Conservation (phyloP, 2,329 filamentous ascomycete species). For the Epichloe sp. region DNA sequence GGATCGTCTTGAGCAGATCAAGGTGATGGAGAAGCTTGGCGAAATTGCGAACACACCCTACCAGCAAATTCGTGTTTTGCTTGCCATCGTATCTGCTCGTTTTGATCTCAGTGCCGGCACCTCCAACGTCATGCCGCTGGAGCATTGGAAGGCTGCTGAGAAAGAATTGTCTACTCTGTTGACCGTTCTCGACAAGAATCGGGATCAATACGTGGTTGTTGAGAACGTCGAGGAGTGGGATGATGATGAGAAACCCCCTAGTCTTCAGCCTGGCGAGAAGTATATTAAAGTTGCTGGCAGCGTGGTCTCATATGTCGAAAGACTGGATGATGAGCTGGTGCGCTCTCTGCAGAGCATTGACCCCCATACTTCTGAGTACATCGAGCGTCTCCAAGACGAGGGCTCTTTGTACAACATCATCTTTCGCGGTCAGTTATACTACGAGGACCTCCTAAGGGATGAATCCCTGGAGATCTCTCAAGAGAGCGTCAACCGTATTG, state of each 20-base stretch:
- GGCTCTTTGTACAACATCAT: slow-evolving; percentile 83
- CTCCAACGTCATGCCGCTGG: slow-evolving; percentile 73
- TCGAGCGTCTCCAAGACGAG: slow-evolving; percentile 88
- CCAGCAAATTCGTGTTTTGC: slow-evolving; percentile 82
- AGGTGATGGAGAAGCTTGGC: slow-evolving; percentile 89
- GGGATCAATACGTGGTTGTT: slow-evolving; percentile 63
- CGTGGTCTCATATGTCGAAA: slow-evolving; percentile 86
- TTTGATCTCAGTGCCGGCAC: slow-evolving; percentile 81
- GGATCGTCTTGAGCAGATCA: slow-evolving; percentile 86
- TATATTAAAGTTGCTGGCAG: slow-evolving; percentile 88
- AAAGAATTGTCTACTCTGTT: slow-evolving; percentile 72
- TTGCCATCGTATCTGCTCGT: slow-evolving; percentile 82
- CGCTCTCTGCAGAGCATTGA: slow-evolving; percentile 96
- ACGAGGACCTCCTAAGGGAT: slow-evolving; percentile 65
- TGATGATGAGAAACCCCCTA: slow-evolving; percentile 88
- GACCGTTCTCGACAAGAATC: slow-evolving; percentile 63
- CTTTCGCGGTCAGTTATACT: slow-evolving; percentile 77
- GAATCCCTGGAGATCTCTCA: slow-evolving; percentile 60
- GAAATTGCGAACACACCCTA: slow-evolving; percentile 86
- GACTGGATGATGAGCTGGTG: slow-evolving; percentile 92
- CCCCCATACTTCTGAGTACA: slow-evolving; percentile 96
- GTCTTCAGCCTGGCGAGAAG: slow-evolving; percentile 57
- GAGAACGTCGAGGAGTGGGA: slow-evolving; percentile 98
- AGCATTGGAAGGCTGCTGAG: slow-evolving; percentile 94
- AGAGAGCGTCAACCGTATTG: slow-evolving; percentile 80